Conservation (phyloP, 495 filamentous ascomycete species). For the Niebla homalea region DNA sequence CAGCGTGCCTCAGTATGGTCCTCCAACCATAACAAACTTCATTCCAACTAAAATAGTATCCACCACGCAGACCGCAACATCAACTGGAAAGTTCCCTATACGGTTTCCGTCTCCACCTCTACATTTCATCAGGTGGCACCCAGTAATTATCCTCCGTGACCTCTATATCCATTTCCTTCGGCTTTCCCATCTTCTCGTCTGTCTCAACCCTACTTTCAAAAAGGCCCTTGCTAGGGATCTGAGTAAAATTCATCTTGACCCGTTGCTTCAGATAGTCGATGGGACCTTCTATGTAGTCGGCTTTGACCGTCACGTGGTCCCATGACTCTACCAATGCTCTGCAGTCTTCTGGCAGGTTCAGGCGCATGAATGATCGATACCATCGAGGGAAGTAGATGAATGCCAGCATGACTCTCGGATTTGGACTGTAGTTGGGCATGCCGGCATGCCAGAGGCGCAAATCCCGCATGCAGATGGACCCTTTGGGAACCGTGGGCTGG, state of each 20-base stretch:
- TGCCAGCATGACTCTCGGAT: slow-evolving; percentile 43
- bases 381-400: slow-evolving; percentile 31
- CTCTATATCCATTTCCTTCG: not conserved
- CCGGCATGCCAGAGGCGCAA: slow-evolving; percentile 49
- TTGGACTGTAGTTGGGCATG: slow-evolving; percentile 38
- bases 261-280: not conserved
- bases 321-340: not conserved
- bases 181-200: not conserved
- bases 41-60: not conserved
- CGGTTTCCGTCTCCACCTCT: not conserved
- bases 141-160: not conserved
- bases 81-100: not conserved
- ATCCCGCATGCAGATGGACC: slow-evolving; percentile 40
- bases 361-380: not conserved
- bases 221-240: not conserved
- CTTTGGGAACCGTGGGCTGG: slow-evolving; percentile 38
- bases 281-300: not conserved
- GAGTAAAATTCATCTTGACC: not conserved
- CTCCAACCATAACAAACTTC: too few species aligned
- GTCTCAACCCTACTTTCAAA: not conserved
- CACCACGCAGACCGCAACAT: not conserved
- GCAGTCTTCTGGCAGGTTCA: not conserved
- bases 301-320: not conserved
- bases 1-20: too few species aligned
- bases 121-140: not conserved